Evolutionary conservation across 768 basidiomycete species (phyloP).

Genomic region (Lactarius indigo): DNA sequence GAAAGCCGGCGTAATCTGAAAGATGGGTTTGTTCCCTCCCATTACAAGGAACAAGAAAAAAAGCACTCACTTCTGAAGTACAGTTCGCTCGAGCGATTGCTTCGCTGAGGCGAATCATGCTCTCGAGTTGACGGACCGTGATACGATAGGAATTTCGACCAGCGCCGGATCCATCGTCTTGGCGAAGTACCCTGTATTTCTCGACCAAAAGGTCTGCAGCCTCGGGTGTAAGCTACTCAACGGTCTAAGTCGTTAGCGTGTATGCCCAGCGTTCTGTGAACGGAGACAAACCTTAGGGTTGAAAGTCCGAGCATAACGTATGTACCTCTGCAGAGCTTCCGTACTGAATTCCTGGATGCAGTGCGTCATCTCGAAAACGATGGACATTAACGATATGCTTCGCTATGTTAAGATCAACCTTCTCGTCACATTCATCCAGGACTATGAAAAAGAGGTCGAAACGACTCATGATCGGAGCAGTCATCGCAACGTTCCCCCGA

Average conservation of each 20-base stretch:
- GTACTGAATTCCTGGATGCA: constrained; percentile 97
- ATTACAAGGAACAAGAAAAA: neutral
- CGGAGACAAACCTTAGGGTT: constrained; percentile 75
- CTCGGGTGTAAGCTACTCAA: constrained; percentile 76
- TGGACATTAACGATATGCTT: constrained; percentile 98
- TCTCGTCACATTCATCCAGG: constrained; percentile 93
- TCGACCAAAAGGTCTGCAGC: constrained; percentile 92
- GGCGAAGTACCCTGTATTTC: constrained; percentile 87
- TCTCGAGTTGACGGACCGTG: constrained; percentile 96
- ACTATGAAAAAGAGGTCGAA: constrained; percentile 99
- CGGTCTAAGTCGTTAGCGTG: constrained; percentile 1
- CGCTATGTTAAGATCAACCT: constrained; percentile 88
- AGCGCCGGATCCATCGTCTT: constrained; percentile 87
- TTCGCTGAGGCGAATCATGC: constrained; percentile 96
- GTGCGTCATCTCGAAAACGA: constrained; percentile 90
- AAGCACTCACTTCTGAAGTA: constrained; percentile 67
- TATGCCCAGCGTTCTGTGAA: neutral
- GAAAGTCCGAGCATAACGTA: constrained; percentile 95
- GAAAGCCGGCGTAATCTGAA: constrained; percentile 86
- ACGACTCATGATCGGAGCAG: constrained; percentile 97
- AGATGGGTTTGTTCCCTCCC: neutral
- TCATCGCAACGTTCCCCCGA: constrained; percentile 94
- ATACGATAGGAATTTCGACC: constrained; percentile 94
- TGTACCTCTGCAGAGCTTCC: constrained; percentile 93
- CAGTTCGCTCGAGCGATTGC: constrained; percentile 98